Percentiles rank a stretch among this genome's conserved stretches.
phyloP scores from a whole-genome alignment of 1,284 basidiomycete genomes.

The Wolfiporia cocos region DNA sequence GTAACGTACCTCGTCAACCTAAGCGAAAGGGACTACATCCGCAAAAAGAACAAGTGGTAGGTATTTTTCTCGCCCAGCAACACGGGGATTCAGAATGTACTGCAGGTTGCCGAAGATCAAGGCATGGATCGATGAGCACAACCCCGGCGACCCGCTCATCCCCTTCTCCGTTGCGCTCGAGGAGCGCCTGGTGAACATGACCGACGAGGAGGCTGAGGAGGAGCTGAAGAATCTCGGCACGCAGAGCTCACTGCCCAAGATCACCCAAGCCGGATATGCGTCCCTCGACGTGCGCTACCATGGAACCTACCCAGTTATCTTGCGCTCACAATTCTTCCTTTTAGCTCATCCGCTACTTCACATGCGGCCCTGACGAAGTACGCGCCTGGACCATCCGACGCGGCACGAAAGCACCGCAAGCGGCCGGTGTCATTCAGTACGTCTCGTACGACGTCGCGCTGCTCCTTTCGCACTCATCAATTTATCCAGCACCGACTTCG shows the following conservation, averaged over 20 bases:
- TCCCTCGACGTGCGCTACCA: slow-evolving; percentile 63
- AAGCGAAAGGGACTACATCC: slow-evolving; percentile 90
- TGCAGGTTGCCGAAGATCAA: slow-evolving; percentile 92
- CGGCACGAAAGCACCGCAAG: slow-evolving; percentile 93
- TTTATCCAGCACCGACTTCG: slow-evolving; percentile 73
- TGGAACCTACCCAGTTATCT: not conserved
- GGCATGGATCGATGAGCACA: slow-evolving; percentile 96
- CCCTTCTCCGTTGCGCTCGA: slow-evolving; percentile 97
- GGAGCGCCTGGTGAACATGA: slow-evolving; percentile 76
- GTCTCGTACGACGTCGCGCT: too few species aligned
- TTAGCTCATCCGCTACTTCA: slow-evolving; percentile 93
- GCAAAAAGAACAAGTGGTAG: slow-evolving; percentile 99
- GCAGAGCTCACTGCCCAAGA: slow-evolving; percentile 77
- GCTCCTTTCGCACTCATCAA: too few species aligned
- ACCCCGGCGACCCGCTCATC: slow-evolving; percentile 93
- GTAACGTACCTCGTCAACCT: slow-evolving; percentile 99
- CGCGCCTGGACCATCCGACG: slow-evolving; percentile 97
- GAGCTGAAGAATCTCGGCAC: slow-evolving; percentile 73
- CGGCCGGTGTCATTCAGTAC: slow-evolving; percentile 97
- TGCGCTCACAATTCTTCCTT: not conserved
- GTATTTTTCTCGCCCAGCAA: slow-evolving; percentile 6
- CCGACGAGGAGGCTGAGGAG: slow-evolving; percentile 69
- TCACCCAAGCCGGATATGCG: slow-evolving; percentile 87
- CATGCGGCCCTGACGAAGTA: slow-evolving; percentile 94
- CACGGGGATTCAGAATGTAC: slow-evolving; percentile 2